A percentile compares a stretch with the other conserved stretches of the same genome.
These are phyloP conservation scores for Xylaria sp. DNA, from an alignment of 2,329 filamentous ascomycete species.

Conservation along the genomic window DNA sequence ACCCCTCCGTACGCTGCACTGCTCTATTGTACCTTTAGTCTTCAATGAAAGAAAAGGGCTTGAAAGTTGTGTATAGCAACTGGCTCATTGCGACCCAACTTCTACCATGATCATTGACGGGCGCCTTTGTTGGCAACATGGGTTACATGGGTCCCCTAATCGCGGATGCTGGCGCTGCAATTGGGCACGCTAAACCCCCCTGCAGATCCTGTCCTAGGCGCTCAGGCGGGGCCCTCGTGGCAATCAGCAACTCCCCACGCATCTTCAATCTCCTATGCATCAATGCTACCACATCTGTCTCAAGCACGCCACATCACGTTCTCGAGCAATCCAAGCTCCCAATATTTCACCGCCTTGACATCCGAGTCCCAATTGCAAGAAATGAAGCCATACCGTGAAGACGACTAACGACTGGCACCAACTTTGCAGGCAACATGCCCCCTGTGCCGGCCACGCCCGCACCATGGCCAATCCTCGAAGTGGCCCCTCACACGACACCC, in stretches of 20 bases:
- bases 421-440: constrained; percentile 41
- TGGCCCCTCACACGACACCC: constrained; percentile 57
- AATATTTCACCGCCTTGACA: background rate
- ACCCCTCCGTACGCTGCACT: background rate
- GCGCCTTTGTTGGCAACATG: background rate
- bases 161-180: background rate
- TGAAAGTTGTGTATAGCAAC: no score
- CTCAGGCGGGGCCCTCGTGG: constrained; percentile 5
- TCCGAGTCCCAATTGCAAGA: constrained; percentile 5
- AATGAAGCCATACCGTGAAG: constrained; percentile 10
- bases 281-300: constrained; percentile 4
- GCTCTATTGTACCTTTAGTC: background rate
- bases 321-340: background rate
- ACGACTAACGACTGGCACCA: constrained; percentile 16
- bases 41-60: background rate
- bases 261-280: background rate
- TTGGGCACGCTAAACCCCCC: constrained; percentile 12
- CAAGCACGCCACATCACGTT: constrained; percentile 21
- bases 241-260: constrained; percentile 5
- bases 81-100: constrained; percentile 5
- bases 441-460: constrained; percentile 37
- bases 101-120: background rate
- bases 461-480: constrained; percentile 45
- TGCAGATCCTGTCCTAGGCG: background rate
- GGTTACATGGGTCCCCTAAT: constrained; percentile 1